Evolutionary conservation across 306 rosid species (phyloP), one percentile per base, ranked within the genome.

Genomic region (Rosa chinensis): DNA sequence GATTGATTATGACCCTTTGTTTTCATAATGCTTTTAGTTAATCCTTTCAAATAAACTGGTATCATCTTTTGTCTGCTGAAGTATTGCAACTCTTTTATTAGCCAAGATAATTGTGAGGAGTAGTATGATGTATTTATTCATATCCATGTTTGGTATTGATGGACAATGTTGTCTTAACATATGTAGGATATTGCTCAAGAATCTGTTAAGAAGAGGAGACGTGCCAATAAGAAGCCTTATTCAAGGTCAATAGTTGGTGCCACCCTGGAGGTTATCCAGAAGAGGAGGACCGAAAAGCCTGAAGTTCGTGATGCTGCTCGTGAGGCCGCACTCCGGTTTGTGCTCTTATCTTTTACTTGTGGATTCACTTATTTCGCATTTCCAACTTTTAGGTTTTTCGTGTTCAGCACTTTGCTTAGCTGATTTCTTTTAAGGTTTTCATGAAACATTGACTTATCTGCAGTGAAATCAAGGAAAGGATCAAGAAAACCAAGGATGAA

Each of bases 391-490:
- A 23, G 11, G 25, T 5, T 55, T 23, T 49, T 56, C 7, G 5
- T 1, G 18, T 28, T 37, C 2, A 4, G 18, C 12, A 43, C 2
- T 23, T 18, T 0, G 20, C 49, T 7, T 35, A 32, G 10, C 47
- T 2, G 47, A 18, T 53, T 72, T 23, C 28, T 47, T 66, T 21
- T 48, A 12, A 14, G 20, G 8, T 48, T 47, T 42, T 43, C 48
- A 3, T 10, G 28, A 62, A 76, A 49, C 0, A 11, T 9, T 28
- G 67, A 50, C 67, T 75, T 18, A 50, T 71, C 1, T 79, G 75
- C 77, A 91, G 97, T 79, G 98, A 93, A 78, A 90, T 93, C 37
- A 93, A 93, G 77, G 98, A 93, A 76, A 87, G 98, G 78, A 91
- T 91, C 72, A 93, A 91, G 86, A 93, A 93, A 28, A 90, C 97